Base-by-base conservation (phyloP, 2,329 filamentous ascomycete genomes). In the Talaromyces sp. region DNA sequence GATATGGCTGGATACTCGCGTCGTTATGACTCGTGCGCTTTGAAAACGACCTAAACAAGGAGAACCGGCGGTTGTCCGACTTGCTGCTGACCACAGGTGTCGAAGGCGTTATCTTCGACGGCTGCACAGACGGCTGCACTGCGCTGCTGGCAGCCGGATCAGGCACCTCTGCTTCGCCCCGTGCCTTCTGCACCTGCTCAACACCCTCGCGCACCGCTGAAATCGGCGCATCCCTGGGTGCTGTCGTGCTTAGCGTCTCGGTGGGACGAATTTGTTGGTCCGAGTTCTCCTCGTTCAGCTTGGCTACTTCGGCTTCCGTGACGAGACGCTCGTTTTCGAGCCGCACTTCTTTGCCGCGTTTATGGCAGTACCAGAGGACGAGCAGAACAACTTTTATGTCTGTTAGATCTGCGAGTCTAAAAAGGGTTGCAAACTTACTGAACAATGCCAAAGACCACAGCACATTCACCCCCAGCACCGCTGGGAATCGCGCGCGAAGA, bases 331-430 rank as follows among this genome's bases (percentile, higher is more conserved):
- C 83, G 56, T 80, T 85, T 70, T 89, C 88, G 13, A 98, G 84
- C 56, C 95, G 85, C 7, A 87, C 87, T 78, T 99, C 93, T 51
- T 86, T 86, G 43, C 95, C 95, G 58, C 95, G 89, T 80, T 98
- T 98, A 77, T 98, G 89, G 78, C 93, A 98, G 78, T 98, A 99
- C 93, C 93, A 99, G 68, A 98, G 87, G 51, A 96, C 91, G 71
- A 96, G 95, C 60, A 99, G 84, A 17, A 98, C 82, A 58, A 98
- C 90, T 90, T 59, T n/a, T 31, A 4, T 8, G 21, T 13, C 14
- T 50, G 49, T 62, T 61, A 49, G 58, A 31, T 29, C 17, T 10
- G n/a, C n/a, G 1, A 13, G 11, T 21, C 7, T 43, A 13, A 46
- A 19, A 11, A n/a, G 29, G 35, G 26, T 41, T 54, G 26, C 50